Conservation (phyloP, 2,329 filamentous ascomycete genomes). For the Fonsecaea nubica region DNA sequence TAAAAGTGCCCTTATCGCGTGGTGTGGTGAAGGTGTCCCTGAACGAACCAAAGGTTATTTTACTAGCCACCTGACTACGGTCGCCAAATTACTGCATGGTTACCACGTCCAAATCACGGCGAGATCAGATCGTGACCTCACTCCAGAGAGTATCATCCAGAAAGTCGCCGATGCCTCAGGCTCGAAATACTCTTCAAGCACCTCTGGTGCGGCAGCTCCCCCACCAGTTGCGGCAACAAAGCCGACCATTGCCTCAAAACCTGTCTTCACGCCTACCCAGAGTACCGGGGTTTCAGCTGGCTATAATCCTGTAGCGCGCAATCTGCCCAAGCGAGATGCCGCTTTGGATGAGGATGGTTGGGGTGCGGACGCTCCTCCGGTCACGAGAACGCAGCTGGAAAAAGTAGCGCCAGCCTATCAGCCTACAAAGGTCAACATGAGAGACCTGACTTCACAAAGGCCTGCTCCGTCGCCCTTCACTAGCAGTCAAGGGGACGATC, state of each 20-base stretch:
- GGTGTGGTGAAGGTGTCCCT: slow-evolving; percentile 97
- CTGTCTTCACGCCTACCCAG: slow-evolving; percentile 83
- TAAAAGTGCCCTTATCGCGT: slow-evolving; percentile 91
- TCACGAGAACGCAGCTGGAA: slow-evolving; percentile 84
- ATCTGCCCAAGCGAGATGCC: slow-evolving; percentile 54
- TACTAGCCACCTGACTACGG: slow-evolving; percentile 87
- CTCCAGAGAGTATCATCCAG: slow-evolving; percentile 84
- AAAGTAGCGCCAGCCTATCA: slow-evolving; percentile 93
- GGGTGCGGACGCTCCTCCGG: slow-evolving; percentile 90
- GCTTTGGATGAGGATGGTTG: slow-evolving; percentile 82
- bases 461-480: slow-evolving; percentile 67
- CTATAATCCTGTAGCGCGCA: slow-evolving; percentile 69
- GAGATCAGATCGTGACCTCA: slow-evolving; percentile 86
- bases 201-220: slow-evolving; percentile 62
- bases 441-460: slow-evolving; percentile 77
- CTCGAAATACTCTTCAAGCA: slow-evolving; percentile 83
- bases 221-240: slow-evolving; percentile 60
- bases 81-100: slow-evolving; percentile 90
- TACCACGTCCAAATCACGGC: slow-evolving; percentile 98
- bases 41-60: slow-evolving; percentile 99
- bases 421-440: slow-evolving; percentile 93
- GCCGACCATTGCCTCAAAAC: slow-evolving; percentile 78
- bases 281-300: slow-evolving; percentile 59
- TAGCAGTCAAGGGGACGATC: slow-evolving; percentile 54
- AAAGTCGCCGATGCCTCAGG: slow-evolving; percentile 95